Evolutionary conservation across 2,329 filamentous ascomycete genomes (phyloP).

Genomic region (Aspergillus hortae): DNA sequence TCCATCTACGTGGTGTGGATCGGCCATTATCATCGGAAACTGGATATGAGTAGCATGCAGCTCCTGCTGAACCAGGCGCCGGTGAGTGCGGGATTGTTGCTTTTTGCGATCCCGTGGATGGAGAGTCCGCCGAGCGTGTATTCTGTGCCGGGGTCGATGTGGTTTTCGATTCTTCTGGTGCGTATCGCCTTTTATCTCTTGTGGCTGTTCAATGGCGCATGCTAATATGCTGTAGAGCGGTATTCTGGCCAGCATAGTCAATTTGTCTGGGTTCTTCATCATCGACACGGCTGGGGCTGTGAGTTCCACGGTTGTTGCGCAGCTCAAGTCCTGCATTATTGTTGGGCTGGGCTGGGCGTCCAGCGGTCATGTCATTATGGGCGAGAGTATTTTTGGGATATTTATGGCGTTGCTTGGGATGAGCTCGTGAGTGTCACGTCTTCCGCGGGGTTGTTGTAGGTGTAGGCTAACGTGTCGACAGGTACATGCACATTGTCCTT

Average conservation of each 20-base stretch:
- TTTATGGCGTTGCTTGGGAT: conserved; percentile 18
- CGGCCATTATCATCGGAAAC: conserved; percentile 15
- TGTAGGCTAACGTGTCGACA: background rate
- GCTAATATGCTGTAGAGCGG: conserved; percentile 14
- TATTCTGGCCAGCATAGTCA: conserved; percentile 19
- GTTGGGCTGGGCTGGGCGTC: conserved; percentile 58
- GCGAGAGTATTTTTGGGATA: conserved; percentile 15
- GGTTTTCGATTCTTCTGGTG: conserved; percentile 16
- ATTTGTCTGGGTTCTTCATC: conserved; percentile 23
- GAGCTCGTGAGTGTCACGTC: conserved; percentile 13
- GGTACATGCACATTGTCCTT: background rate
- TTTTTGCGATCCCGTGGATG: conserved; percentile 15
- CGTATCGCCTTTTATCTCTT: background rate
- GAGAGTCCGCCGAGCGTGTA: conserved; percentile 12
- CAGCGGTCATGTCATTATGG: conserved; percentile 11
- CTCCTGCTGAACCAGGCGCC: conserved; percentile 20
- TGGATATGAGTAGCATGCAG: conserved; percentile 21
- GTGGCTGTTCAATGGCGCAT: too few relatives aligned
- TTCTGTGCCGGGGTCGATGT: conserved; percentile 14
- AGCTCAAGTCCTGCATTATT: conserved; percentile 64
- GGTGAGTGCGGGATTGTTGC: conserved; percentile 14
- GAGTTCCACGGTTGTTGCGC: conserved; percentile 63
- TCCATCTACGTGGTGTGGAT: conserved; percentile 20
- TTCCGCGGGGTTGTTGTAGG: background rate
- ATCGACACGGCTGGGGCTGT: conserved; percentile 50